Percentiles rank a stretch among this genome's conserved stretches.
These are phyloP conservation scores for Opeltia flavorubescens DNA, from an alignment of 495 filamentous ascomycete species.

Conservation along the genomic window DNA sequence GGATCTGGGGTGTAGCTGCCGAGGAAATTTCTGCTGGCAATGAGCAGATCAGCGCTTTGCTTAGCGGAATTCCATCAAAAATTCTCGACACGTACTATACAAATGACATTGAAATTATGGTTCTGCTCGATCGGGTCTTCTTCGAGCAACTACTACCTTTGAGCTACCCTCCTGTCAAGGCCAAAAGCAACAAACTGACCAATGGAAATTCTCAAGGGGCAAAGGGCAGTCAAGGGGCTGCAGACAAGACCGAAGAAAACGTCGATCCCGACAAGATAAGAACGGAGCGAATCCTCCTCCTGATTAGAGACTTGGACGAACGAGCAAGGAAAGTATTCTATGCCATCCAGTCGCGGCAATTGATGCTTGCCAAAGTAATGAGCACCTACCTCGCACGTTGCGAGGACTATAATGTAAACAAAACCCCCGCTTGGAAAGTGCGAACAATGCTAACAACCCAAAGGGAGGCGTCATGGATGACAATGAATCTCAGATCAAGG, in stretches of 20 bases:
- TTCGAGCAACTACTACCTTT: constrained; percentile 78
- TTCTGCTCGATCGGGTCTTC: constrained; percentile 69
- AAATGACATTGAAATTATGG: constrained; percentile 76
- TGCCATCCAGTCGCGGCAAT: constrained; percentile 64
- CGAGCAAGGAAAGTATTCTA: constrained; percentile 80
- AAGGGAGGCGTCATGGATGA: constrained; percentile 69
- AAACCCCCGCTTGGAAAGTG: not conserved
- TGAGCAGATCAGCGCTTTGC: constrained; percentile 52
- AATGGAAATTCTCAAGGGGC: constrained; percentile 48
- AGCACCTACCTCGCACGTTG: constrained; percentile 62
- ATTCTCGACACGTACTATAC: constrained; percentile 83
- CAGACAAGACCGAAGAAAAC: constrained; percentile 32
- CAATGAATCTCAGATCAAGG: constrained; percentile 51
- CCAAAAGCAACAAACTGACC: constrained; percentile 43
- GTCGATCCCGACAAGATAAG: constrained; percentile 71
- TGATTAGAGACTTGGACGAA: constrained; percentile 63
- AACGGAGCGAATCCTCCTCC: constrained; percentile 67
- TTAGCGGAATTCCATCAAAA: constrained; percentile 69
- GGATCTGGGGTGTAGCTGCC: constrained; percentile 81
- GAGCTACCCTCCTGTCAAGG: constrained; percentile 65
- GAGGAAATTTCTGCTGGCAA: constrained; percentile 77
- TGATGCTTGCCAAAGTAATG: constrained; percentile 52
- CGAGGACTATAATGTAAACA: constrained; percentile 60
- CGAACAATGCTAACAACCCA: constrained; percentile 7
- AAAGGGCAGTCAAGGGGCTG: constrained; percentile 33